phyloP scores from a whole-genome alignment of 1,139 yeast species.

The Diutina siamensis region DNA sequence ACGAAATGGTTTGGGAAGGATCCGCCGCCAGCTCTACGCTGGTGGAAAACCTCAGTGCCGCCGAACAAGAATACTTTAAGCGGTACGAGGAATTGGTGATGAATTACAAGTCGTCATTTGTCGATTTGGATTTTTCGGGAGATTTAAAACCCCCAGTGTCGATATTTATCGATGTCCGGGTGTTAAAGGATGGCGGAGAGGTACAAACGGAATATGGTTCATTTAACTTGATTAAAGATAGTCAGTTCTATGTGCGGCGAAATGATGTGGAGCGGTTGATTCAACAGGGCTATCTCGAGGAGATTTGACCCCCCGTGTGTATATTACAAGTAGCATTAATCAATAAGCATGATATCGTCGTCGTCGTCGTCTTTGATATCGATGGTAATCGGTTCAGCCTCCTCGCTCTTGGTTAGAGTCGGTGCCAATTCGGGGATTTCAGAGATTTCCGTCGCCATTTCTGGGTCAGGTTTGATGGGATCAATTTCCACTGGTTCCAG shows the following conservation, averaged over 20 bases:
- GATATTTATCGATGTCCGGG: slow-evolving; percentile 88
- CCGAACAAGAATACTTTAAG: slow-evolving; percentile 71
- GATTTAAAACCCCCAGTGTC: slow-evolving; percentile 82
- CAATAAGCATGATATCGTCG: background rate
- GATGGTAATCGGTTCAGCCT: background rate
- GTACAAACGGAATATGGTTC: slow-evolving; percentile 97
- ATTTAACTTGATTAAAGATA: slow-evolving; percentile 85
- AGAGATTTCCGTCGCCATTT: too few relatives aligned
- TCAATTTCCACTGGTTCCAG: background rate
- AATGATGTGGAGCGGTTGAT: slow-evolving; percentile 89
- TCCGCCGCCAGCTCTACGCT: slow-evolving; percentile 13
- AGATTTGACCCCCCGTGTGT: slow-evolving; percentile 18
- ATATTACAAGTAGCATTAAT: background rate
- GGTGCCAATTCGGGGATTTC: background rate
- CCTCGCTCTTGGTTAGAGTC: background rate
- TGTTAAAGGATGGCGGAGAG: slow-evolving; percentile 89
- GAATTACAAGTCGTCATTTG: slow-evolving; percentile 66
- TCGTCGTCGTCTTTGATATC: background rate
- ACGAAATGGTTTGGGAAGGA: slow-evolving; percentile 54
- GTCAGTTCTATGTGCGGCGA: slow-evolving; percentile 88
- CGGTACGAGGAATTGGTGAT: slow-evolving; percentile 62
- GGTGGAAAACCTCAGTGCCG: slow-evolving; percentile 51
- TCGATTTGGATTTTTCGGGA: slow-evolving; percentile 84
- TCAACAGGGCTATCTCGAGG: slow-evolving; percentile 88
- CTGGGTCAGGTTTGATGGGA: too few relatives aligned